A percentile compares a stretch with the other conserved stretches of the same genome.
phyloP scores from a whole-genome alignment of 495 filamentous ascomycete species.

The Tuber borchii region DNA sequence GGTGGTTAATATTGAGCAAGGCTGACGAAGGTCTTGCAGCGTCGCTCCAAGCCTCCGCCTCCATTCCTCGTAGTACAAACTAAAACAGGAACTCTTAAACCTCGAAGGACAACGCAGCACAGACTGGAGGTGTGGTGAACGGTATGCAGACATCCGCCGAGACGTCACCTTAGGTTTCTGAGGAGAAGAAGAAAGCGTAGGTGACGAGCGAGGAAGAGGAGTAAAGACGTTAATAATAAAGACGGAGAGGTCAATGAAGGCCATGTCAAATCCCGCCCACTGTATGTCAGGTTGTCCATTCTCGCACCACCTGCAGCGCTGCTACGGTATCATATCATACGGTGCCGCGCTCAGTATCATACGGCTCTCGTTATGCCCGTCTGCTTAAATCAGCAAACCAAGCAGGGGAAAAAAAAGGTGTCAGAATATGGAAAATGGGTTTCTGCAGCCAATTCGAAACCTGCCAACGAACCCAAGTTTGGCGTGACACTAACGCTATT shows the following conservation, averaged over 20 bases:
- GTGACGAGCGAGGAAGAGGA: background rate
- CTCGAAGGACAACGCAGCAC: conserved; percentile 33
- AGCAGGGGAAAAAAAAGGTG: background rate
- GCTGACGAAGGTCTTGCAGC: conserved; percentile 35
- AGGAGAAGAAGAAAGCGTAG: background rate
- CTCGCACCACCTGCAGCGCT: conserved; percentile 8
- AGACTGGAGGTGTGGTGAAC: conserved; percentile 14
- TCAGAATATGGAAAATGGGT: conserved; percentile 8
- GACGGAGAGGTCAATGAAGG: conserved; percentile 19
- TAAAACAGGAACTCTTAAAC: conserved; percentile 34
- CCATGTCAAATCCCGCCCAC: conserved; percentile 23
- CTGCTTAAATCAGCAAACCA: background rate
- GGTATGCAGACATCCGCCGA: conserved; percentile 24
- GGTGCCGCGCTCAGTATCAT: background rate
- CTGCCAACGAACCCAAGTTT: conserved; percentile 19
- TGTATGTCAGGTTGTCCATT: conserved; percentile 18
- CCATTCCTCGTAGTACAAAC: conserved; percentile 31
- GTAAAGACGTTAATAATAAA: background rate
- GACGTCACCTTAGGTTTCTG: conserved; percentile 27
- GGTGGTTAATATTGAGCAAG: conserved; percentile 23
- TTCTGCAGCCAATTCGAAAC: conserved; percentile 18
- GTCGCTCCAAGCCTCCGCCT: conserved; percentile 33
- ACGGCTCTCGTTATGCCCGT: background rate
- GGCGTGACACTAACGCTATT: conserved; percentile 19
- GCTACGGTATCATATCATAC: no score